phyloP scores from a whole-genome alignment of 257 asterid species.

The Thymus mandschuricus region DNA sequence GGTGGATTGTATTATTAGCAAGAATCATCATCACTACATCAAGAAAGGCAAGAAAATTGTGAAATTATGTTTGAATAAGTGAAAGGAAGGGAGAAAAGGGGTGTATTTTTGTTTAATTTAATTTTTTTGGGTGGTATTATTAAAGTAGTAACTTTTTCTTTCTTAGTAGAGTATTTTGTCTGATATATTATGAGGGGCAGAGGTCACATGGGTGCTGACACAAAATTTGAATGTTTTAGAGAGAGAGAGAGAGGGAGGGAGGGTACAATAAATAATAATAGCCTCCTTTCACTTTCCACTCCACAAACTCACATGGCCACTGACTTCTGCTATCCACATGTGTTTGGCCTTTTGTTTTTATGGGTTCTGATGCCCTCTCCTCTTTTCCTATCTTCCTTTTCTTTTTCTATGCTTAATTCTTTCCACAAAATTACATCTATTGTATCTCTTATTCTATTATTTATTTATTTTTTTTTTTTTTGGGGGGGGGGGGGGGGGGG shows the following conservation, averaged over 20 bases:
- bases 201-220: constrained; percentile 54
- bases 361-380: constrained; percentile 34
- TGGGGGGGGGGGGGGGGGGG: too few relatives aligned
- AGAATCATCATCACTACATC: constrained; percentile 17
- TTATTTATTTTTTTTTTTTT: too few relatives aligned
- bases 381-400: constrained; percentile 19
- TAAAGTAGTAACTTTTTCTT: constrained; percentile 34
- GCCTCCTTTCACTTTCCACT: constrained; percentile 48
- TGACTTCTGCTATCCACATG: constrained; percentile 38
- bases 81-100: constrained; percentile 11
- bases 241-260: constrained; percentile 19
- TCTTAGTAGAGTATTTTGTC: constrained; percentile 45
- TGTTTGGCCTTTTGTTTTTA: constrained; percentile 45
- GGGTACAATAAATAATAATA: constrained; percentile 31
- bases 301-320: constrained; percentile 45
- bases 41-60: constrained; percentile 7
- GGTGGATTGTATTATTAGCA: constrained; percentile 9
- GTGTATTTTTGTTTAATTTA: neutral
- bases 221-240: constrained; percentile 26
- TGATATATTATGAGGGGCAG: constrained; percentile 44
- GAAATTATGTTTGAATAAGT: neutral
- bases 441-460: too few relatives aligned
- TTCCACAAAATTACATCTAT: too few relatives aligned
- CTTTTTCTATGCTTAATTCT: neutral
- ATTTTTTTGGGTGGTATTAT: constrained; percentile 24